phyloP scores from a whole-genome alignment of 2,329 filamentous ascomycete species.

The Trichoderma atrobrunneum region DNA sequence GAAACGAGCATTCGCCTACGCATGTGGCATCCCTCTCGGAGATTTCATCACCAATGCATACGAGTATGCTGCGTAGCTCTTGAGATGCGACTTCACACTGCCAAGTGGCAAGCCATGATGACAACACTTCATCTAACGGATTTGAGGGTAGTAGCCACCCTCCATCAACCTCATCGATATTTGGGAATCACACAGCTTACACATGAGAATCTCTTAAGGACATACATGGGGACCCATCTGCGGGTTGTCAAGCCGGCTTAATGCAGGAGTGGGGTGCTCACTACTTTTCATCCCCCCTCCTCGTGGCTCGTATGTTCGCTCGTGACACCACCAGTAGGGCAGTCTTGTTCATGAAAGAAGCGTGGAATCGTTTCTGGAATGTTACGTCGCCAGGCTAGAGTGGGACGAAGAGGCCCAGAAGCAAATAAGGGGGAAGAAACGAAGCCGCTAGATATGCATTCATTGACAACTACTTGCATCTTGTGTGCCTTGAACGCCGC shows the following conservation, averaged over 20 bases:
- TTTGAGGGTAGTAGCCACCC: background rate
- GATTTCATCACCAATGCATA: constrained; percentile 4
- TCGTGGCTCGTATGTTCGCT: background rate
- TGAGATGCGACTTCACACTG: background rate
- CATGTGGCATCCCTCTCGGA: background rate
- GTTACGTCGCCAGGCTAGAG: background rate
- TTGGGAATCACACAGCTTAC: background rate
- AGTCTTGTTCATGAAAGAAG: background rate
- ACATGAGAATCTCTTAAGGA: background rate
- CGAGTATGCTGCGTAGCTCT: background rate
- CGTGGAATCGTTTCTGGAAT: constrained; percentile 11
- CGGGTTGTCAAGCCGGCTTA: background rate
- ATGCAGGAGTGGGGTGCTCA: background rate
- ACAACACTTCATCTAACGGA: background rate
- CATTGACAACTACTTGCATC: background rate
- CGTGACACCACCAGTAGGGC: background rate
- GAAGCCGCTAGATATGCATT: constrained; percentile 9
- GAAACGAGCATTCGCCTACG: background rate
- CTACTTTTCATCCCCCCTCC: background rate
- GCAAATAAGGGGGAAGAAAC: background rate
- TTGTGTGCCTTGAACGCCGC: constrained; percentile 3
- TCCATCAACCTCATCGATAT: background rate
- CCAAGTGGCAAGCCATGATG: constrained; percentile 13
- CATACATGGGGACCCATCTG: constrained; percentile 1
- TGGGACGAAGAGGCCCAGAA: background rate